These are phyloP conservation scores for Asterella californica DNA, from an alignment of 225 moss, liverwort and hornwort genomes.

Conservation along the genomic window DNA sequence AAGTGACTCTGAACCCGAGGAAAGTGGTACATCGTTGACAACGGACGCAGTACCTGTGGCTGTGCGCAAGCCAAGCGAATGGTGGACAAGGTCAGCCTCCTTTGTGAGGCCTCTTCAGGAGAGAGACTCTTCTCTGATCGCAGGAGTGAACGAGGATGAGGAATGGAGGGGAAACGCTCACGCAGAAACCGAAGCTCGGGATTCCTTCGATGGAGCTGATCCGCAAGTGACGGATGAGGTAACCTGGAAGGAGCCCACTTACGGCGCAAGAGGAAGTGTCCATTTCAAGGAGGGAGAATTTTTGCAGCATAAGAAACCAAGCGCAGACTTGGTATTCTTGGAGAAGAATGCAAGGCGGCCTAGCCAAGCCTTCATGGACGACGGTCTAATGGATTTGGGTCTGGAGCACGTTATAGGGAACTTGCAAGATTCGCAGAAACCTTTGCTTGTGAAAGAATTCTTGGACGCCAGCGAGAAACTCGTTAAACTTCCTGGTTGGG, in stretches of 20 bases:
- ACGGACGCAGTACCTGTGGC: neutral
- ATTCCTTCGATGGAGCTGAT: neutral
- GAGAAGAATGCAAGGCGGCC: neutral
- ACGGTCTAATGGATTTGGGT: slow-evolving; percentile 20
- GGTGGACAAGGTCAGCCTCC: slow-evolving; percentile 5
- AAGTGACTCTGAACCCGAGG: slow-evolving; percentile 6
- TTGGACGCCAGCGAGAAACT: slow-evolving; percentile 37
- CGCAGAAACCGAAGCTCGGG: neutral
- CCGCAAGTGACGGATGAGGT: neutral
- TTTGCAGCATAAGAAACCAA: slow-evolving; percentile 5
- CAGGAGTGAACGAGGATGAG: neutral
- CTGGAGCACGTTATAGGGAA: slow-evolving; percentile 36
- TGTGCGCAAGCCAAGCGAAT: neutral
- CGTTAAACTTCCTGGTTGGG: slow-evolving; percentile 29
- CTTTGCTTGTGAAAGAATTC: slow-evolving; percentile 30
- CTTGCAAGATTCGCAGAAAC: slow-evolving; percentile 34
- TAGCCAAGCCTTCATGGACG: slow-evolving; percentile 2
- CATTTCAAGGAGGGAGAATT: slow-evolving; percentile 14
- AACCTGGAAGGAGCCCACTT: neutral
- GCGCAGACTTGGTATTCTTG: neutral
- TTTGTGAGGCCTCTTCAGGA: neutral
- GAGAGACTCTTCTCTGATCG: too few species aligned
- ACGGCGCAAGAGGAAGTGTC: slow-evolving; percentile 10
- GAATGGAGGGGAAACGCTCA: neutral
- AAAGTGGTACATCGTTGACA: neutral